Evolutionary conservation across 176 grass and related monocot genomes (phyloP), one percentile per base, ranked within the genome.

Genomic region (Eremochloa ophiuroides): DNA sequence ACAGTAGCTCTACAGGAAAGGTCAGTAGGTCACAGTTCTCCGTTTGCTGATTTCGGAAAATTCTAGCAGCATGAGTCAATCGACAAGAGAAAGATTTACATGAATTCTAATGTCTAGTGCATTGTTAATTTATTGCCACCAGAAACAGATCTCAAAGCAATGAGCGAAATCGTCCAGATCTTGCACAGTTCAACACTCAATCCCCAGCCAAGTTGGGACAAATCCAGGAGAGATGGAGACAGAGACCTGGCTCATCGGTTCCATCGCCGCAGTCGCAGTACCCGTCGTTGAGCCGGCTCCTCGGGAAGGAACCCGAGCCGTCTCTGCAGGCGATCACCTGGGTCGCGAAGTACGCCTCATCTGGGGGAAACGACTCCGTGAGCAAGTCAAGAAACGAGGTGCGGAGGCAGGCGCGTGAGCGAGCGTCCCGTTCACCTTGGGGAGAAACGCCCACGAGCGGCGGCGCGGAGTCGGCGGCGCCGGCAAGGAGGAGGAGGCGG

Each of bases 251-350:
- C 73, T 98, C 95, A 20, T 98, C 95, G 14, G 95, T 98, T 30
- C 92, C 95, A 84, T 98, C 95, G 33, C 58, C 66, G 44, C 95
- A 98, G 80, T 98, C 95, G 66, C 90, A 93, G 86, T 84, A 98
- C 5, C 88, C 90, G 70, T 98, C 95, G 74, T 95, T 95, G 71
- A 95, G 83, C 31, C 76, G 90, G 67, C 80, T 88, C 86, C 53
- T 95, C 28, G 88, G 47, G 79, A 98, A 98, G 39, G 82, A 91
- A 27, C 86, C 85, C 40, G 86, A 89, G 53, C 95, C 92, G 16
- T 98, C 92, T 80, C 88, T 93, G 88, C 95, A 98, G 61, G 75
- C 73, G 47, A 98, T 98, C 72, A 95, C 86, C 81, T 71, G 48
- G 40, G 86, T 72, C 66, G 83, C 64, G 43, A 93, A 95, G 86